Percentiles rank a stretch among this genome's conserved stretches.
Evolutionary conservation across 2,329 filamentous ascomycete genomes (phyloP).

Genomic region (Penicillium sp.): DNA sequence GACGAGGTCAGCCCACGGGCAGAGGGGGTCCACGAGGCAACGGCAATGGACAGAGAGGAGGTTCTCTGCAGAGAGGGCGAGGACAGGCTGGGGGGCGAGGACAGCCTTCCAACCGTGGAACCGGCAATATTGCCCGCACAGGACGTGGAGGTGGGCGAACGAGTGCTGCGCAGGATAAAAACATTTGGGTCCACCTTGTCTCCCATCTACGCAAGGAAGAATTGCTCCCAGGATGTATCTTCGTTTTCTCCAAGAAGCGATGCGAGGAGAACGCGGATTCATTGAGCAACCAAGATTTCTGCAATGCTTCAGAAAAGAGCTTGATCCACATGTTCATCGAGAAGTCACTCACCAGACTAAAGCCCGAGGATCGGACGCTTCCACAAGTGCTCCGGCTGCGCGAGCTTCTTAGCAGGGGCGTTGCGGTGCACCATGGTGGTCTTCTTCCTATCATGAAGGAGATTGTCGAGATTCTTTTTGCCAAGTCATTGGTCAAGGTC

Average conservation of each 20-base stretch:
- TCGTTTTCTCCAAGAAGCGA: constrained; percentile 96
- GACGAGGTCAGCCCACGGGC: constrained; percentile 54
- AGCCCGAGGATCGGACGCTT: constrained; percentile 82
- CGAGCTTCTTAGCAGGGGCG: constrained; percentile 80
- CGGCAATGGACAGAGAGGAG: constrained; percentile 47
- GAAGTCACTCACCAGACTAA: constrained; percentile 85
- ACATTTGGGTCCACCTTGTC: constrained; percentile 93
- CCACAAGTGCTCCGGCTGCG: constrained; percentile 87
- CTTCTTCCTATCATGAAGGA: constrained; percentile 96
- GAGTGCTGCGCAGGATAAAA: constrained; percentile 90
- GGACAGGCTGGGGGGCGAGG: constrained; percentile 57
- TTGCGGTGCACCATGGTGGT: constrained; percentile 94
- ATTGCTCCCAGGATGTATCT: constrained; percentile 89
- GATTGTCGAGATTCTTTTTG: constrained; percentile 93
- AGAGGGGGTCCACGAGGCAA: constrained; percentile 41
- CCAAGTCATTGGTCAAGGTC: constrained; percentile 91
- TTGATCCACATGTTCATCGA: constrained; percentile 97
- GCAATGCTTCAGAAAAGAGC: constrained; percentile 89
- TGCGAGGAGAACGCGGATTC: constrained; percentile 98
- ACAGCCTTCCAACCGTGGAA: constrained; percentile 56
- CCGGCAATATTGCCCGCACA: constrained; percentile 84
- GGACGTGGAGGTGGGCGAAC: constrained; percentile 83
- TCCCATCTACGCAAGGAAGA: constrained; percentile 84
- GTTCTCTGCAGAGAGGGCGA: constrained; percentile 42
- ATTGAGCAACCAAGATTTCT: constrained; percentile 91